Evolutionary conservation across 2,329 filamentous ascomycete genomes (phyloP).

Genomic region (Hortaea werneckii): DNA sequence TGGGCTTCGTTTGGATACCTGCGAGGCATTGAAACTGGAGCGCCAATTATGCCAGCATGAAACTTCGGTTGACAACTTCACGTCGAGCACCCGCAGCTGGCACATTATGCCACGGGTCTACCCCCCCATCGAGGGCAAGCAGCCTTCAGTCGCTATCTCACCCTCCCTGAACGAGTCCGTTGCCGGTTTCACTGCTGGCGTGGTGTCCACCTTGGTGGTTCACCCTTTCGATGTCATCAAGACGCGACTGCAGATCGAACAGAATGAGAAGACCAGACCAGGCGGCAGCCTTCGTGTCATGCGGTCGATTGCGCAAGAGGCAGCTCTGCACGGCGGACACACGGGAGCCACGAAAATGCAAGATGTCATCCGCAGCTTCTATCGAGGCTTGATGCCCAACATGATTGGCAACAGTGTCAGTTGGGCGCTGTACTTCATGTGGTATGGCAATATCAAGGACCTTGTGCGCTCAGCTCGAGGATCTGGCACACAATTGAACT

Average conservation of each 20-base stretch:
- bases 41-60: too few species aligned
- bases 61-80: too few species aligned
- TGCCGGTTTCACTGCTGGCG: slow-evolving; percentile 81
- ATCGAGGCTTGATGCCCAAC: slow-evolving; percentile 83
- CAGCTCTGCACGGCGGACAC: slow-evolving; percentile 6
- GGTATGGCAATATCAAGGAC: slow-evolving; percentile 52
- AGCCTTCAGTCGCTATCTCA: slow-evolving; percentile 48
- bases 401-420: slow-evolving; percentile 80
- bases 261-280: slow-evolving; percentile 11
- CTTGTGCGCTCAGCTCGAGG: slow-evolving; percentile 35
- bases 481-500: slow-evolving; percentile 37
- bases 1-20: too few species aligned
- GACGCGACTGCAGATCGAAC: slow-evolving; percentile 66
- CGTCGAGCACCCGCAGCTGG: too few species aligned
- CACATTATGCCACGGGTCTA: slow-evolving; percentile 39
- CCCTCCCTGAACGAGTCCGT: slow-evolving; percentile 76
- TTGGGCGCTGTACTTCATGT: slow-evolving; percentile 89
- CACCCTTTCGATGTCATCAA: slow-evolving; percentile 95
- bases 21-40: too few species aligned
- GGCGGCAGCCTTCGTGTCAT: slow-evolving; percentile 20
- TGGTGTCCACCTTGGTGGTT: slow-evolving; percentile 73
- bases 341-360: not conserved
- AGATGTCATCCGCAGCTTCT: slow-evolving; percentile 49
- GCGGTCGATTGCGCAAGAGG: slow-evolving; percentile 19
- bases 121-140: slow-evolving; percentile 36